phyloP scores from a whole-genome alignment of 208 protist species.

The Leishmania mexicana region DNA sequence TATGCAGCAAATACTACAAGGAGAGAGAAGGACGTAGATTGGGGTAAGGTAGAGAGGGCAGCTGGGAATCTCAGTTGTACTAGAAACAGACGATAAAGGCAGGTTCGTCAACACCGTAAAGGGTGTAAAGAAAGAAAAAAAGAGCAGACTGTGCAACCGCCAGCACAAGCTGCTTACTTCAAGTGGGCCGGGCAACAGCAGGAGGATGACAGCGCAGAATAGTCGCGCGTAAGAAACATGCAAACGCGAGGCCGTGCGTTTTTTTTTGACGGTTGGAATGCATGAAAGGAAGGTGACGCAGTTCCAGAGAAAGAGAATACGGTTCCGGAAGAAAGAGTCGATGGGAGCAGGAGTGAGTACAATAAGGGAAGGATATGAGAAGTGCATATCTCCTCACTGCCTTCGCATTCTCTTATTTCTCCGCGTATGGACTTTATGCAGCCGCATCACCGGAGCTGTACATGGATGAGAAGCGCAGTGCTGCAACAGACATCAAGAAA shows the following conservation, averaged over 20 bases:
- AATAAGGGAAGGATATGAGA: background rate
- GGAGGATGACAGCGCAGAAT: background rate
- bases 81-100: background rate
- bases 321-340: background rate
- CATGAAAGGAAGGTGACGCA: background rate
- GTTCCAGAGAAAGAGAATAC: background rate
- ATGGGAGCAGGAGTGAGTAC: background rate
- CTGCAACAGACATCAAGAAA: background rate
- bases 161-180: background rate
- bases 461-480: background rate
- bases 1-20: background rate
- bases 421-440: background rate
- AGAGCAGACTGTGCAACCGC: conserved; percentile 12
- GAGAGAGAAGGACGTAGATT: background rate
- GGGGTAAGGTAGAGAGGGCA: background rate
- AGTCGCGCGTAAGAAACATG: background rate
- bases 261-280: background rate
- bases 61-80: background rate
- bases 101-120: background rate
- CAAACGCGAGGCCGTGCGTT: background rate
- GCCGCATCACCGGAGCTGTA: background rate
- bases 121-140: background rate
- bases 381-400: background rate
- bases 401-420: background rate
- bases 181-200: background rate